Percentiles rank a stretch among this genome's conserved stretches.
phyloP scores from a whole-genome alignment of 331 rosid genomes.

The Dryas integrifolia region DNA sequence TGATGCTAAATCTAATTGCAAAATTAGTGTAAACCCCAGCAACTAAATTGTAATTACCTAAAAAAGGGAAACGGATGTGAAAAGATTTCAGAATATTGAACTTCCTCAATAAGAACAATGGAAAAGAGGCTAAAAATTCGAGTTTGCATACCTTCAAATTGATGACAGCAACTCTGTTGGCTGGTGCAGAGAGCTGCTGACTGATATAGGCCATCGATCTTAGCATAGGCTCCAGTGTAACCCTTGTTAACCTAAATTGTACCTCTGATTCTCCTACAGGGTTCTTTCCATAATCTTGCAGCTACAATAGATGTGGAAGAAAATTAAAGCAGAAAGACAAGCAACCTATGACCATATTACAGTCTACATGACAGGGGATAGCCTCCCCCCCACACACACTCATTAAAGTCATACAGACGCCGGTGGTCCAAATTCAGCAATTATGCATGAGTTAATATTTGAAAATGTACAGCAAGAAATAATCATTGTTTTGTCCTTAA shows the following conservation, averaged over 20 bases:
- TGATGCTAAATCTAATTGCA: not conserved
- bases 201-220: conserved; percentile 67
- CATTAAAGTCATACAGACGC: not conserved
- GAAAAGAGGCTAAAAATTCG: not conserved
- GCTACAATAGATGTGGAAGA: conserved; percentile 34
- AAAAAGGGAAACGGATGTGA: too few relatives aligned
- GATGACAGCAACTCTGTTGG: conserved; percentile 72
- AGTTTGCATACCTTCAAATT: conserved; percentile 56
- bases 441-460: not conserved
- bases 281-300: conserved; percentile 63
- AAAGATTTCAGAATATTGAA: not conserved
- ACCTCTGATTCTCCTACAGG: conserved; percentile 61
- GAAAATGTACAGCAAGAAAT: not conserved
- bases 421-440: not conserved
- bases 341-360: conserved; percentile 11
- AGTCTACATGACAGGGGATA: not conserved
- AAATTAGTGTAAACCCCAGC: not conserved
- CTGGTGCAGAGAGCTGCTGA: conserved; percentile 63
- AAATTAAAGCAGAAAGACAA: conserved; percentile 30
- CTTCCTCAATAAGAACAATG: not conserved
- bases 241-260: conserved; percentile 62
- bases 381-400: not conserved
- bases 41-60: not conserved
- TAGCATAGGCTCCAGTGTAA: conserved; percentile 78
- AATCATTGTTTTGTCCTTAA: not conserved